Conservation (phyloP, 768 basidiomycete species). For the Hericium coralloides region DNA sequence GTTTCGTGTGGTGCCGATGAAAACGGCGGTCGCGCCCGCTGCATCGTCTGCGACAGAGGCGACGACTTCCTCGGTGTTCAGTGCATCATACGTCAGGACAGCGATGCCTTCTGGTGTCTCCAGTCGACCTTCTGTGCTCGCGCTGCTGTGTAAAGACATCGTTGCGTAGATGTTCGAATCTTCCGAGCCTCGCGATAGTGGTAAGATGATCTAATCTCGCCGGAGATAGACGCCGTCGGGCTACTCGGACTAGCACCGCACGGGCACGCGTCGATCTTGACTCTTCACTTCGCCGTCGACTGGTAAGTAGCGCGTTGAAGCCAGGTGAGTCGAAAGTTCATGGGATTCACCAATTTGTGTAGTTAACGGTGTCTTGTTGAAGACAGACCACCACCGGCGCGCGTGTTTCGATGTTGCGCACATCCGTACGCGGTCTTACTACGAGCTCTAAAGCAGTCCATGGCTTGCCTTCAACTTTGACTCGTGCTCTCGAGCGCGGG, state of each 20-base stretch:
- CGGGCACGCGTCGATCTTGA: no score
- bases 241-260: no score
- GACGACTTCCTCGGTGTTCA: conserved; percentile 53
- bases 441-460: neutral
- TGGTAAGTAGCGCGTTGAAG: neutral
- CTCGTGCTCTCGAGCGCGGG: conserved; percentile 14
- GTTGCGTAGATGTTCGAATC: neutral
- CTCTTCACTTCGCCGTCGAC: no score
- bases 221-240: no score
- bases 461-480: conserved; percentile 13
- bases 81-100: conserved; percentile 46
- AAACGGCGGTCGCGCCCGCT: conserved; percentile 67
- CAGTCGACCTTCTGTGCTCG: conserved; percentile 34
- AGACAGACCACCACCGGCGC: neutral
- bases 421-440: conserved; percentile 2
- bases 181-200: no score
- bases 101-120: conserved; percentile 41
- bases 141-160: conserved; percentile 8
- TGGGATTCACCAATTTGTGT: neutral
- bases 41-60: conserved; percentile 49
- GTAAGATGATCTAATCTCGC: no score
- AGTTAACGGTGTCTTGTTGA: neutral
- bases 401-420: conserved; percentile 6
- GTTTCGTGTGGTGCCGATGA: conserved; percentile 83
- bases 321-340: neutral